Evolutionary conservation across 805 yeast species (phyloP), one percentile per base, ranked within the genome.

Genomic region (Maudiozyma serrabonitensis): DNA sequence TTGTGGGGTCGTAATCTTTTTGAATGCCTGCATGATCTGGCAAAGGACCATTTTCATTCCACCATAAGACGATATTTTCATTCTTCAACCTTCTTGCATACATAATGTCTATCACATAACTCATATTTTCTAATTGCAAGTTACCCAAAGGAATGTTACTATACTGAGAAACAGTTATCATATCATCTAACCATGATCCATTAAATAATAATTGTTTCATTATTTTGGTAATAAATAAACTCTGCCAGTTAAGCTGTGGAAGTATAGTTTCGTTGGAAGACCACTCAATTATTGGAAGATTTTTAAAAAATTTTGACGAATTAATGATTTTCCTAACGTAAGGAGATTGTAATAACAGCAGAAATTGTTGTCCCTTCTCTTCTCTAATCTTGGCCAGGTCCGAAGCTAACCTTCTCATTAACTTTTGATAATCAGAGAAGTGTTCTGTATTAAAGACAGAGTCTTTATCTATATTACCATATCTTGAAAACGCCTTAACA

Each of bases 11-110:
- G 9, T 69, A 71, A 58, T 85, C 93, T 56, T 75, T 78, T 62
- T 88, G 90, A 41, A 70, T 61, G 0, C 95, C 96, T 31, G 96
- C 97, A 59, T 79, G 82, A 60, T 88, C 96, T 0, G 96, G 91
- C 43, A 76, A 66, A 0, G 91, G 85, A 18, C 58, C 52, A 16
- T 74, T 73, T 3, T 82, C 78, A 0, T 95, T 86, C 98, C 99
- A 93, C 98, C 99, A 93, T 31, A 95, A 69, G 6, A 91, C 83
- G 40, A 86, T 77, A 52, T 81, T 79, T 45, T 79, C 77, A 44
- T 79, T 74, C 18, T 71, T 71, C 49, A 93, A 73, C 46, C 81
- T 74, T 58, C 99, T 74, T 0, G 98, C 95, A 64, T 87, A 93
- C 49, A 81, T 81, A 41, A 91, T 75, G 65, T 93, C 99, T 51